Evolutionary conservation across 2,329 filamentous ascomycete species (phyloP).

Genomic region (Microsporum canis): DNA sequence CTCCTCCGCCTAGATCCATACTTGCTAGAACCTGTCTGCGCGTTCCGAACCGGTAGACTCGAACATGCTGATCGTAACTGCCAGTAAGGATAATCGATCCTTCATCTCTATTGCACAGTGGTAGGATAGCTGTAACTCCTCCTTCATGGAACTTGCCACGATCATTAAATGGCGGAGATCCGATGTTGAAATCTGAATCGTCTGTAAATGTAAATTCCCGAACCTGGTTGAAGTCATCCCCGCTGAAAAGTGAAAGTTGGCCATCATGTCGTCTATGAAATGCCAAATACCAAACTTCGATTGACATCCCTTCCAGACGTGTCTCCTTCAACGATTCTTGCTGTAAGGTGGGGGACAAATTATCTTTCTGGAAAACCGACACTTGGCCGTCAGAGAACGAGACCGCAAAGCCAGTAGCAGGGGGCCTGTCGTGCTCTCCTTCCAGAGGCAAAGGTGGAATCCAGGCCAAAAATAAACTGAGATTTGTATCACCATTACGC

Average conservation of each 20-base stretch:
- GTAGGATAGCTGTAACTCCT: slow-evolving; percentile 78
- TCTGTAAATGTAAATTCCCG: slow-evolving; percentile 18
- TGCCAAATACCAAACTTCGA: slow-evolving; percentile 34
- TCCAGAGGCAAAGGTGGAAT: slow-evolving; percentile 38
- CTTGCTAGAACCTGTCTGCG: slow-evolving; percentile 49
- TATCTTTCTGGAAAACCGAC: slow-evolving; percentile 37
- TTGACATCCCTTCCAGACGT: slow-evolving; percentile 47
- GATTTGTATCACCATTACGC: slow-evolving; percentile 43
- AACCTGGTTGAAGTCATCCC: slow-evolving; percentile 31
- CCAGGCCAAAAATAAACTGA: slow-evolving; percentile 67
- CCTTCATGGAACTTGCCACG: slow-evolving; percentile 55
- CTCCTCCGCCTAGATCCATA: slow-evolving; percentile 60
- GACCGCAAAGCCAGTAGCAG: slow-evolving; percentile 48
- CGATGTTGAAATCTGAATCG: slow-evolving; percentile 9
- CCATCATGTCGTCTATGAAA: not conserved
- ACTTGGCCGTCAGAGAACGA: slow-evolving; percentile 61
- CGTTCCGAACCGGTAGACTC: slow-evolving; percentile 42
- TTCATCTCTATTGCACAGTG: slow-evolving; percentile 43
- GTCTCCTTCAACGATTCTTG: slow-evolving; percentile 54
- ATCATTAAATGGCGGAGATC: slow-evolving; percentile 30
- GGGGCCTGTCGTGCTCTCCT: slow-evolving; percentile 16
- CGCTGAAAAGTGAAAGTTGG: slow-evolving; percentile 27
- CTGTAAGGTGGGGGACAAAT: slow-evolving; percentile 23
- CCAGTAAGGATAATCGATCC: slow-evolving; percentile 62
- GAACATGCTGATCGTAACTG: slow-evolving; percentile 78